phyloP scores from a whole-genome alignment of 805 yeast genomes.

The Saccharomycopsis sp. region DNA sequence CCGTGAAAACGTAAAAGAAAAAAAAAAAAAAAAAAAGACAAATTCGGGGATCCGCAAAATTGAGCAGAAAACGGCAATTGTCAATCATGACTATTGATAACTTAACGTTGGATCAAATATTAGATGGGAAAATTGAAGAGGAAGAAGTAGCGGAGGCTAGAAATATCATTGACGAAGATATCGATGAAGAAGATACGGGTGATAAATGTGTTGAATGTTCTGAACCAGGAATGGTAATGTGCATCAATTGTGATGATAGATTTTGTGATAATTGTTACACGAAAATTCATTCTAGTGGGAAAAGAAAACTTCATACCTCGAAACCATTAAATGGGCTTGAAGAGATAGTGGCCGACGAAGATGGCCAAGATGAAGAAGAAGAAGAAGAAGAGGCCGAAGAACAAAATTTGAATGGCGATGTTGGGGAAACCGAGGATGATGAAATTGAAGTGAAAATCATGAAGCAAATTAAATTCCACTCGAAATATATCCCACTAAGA shows the following conservation, averaged over 20 bases:
- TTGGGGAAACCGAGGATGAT: constrained; percentile 23
- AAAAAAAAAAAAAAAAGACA: too few species aligned
- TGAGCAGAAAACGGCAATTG: too few species aligned
- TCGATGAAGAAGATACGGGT: constrained; percentile 29
- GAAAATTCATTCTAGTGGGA: constrained; percentile 64
- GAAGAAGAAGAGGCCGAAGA: constrained; percentile 7
- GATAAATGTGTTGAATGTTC: constrained; percentile 73
- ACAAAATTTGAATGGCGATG: background rate
- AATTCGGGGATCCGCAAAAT: too few species aligned
- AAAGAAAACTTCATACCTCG: constrained; percentile 40
- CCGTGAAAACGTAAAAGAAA: too few species aligned
- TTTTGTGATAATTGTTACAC: constrained; percentile 67
- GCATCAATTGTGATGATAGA: constrained; percentile 56
- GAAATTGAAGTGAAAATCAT: constrained; percentile 25
- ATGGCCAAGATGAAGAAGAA: constrained; percentile 22
- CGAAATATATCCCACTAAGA: constrained; percentile 61
- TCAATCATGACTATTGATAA: background rate
- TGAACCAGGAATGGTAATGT: constrained; percentile 57
- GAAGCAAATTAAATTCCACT: constrained; percentile 35
- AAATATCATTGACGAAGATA: constrained; percentile 23
- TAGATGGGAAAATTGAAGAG: background rate
- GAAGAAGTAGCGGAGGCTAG: background rate
- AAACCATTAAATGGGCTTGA: constrained; percentile 22
- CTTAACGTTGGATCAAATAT: background rate
- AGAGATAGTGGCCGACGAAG: constrained; percentile 15